phyloP scores from a whole-genome alignment of 1,139 yeast genomes.

The Sugiyamaella japonica region DNA sequence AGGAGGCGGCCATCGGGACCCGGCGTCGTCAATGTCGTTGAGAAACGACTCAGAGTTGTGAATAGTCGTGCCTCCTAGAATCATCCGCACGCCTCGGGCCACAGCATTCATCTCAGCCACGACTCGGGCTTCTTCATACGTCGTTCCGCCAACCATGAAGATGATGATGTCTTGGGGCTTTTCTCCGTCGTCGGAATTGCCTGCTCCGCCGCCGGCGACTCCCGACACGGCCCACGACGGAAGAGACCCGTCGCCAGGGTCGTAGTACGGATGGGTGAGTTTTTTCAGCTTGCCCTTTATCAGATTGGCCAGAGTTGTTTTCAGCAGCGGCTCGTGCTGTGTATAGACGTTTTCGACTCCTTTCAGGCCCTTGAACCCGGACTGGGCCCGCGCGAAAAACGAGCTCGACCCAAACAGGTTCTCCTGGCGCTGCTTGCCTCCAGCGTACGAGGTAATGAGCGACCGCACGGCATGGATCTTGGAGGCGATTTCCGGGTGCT shows the following conservation, averaged over 20 bases:
- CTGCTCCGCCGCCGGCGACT: constrained; percentile 30
- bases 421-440: constrained; percentile 47
- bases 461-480: constrained; percentile 29
- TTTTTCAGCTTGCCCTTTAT: constrained; percentile 53
- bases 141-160: constrained; percentile 85
- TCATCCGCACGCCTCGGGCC: constrained; percentile 53
- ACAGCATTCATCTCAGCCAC: constrained; percentile 67
- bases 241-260: constrained; percentile 38
- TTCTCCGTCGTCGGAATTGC: constrained; percentile 35
- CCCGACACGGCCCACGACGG: constrained; percentile 30
- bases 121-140: constrained; percentile 87
- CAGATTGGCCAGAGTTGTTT: constrained; percentile 50
- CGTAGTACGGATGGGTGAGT: constrained; percentile 51
- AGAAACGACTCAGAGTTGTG: constrained; percentile 62
- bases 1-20: constrained; percentile 32
- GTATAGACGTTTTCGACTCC: constrained; percentile 60
- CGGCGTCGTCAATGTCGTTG: constrained; percentile 35
- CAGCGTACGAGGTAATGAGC: constrained; percentile 41
- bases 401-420: constrained; percentile 47
- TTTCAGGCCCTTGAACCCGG: constrained; percentile 47
- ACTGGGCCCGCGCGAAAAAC: constrained; percentile 45
- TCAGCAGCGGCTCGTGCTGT: constrained; percentile 76
- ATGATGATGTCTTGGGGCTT: constrained; percentile 73
- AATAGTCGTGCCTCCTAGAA: constrained; percentile 78
- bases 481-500: constrained; percentile 32